Conservation (phyloP, 2,329 filamentous ascomycete species). For the Ciborinia camelliae region DNA sequence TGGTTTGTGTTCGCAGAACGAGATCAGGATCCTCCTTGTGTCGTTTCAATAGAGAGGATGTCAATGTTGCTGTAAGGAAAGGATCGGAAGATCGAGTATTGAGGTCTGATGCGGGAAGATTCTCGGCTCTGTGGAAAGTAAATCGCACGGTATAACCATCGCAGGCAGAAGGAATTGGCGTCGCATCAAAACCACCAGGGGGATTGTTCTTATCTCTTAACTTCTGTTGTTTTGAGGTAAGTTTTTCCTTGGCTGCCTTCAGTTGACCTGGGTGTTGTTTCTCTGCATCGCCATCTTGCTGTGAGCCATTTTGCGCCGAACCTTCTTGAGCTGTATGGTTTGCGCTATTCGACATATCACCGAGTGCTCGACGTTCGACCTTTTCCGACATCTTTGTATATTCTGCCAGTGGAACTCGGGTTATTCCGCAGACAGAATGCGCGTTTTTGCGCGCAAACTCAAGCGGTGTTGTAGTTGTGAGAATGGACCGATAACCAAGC, state of each 20-base stretch:
- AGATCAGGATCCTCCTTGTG: conserved; percentile 85
- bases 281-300: background rate
- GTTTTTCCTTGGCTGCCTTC: conserved; percentile 33
- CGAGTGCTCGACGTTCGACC: conserved; percentile 3
- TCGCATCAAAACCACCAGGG: conserved; percentile 71
- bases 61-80: conserved; percentile 74
- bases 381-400: conserved; percentile 11
- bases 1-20: conserved; percentile 69
- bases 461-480: background rate
- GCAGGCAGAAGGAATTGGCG: conserved; percentile 69
- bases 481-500: conserved; percentile 4
- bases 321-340: background rate
- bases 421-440: background rate
- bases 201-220: conserved; percentile 35
- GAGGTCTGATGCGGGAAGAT: conserved; percentile 80
- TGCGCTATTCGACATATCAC: conserved; percentile 2
- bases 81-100: conserved; percentile 77
- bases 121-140: conserved; percentile 75
- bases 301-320: background rate
- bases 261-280: conserved; percentile 14
- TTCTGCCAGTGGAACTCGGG: background rate
- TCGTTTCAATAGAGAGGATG: conserved; percentile 60
- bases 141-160: conserved; percentile 83
- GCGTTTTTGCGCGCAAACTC: background rate
- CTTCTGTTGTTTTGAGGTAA: conserved; percentile 35